Conservation (phyloP, 192 early-diverging fungal genomes). For the Obelidium mucronatum region DNA sequence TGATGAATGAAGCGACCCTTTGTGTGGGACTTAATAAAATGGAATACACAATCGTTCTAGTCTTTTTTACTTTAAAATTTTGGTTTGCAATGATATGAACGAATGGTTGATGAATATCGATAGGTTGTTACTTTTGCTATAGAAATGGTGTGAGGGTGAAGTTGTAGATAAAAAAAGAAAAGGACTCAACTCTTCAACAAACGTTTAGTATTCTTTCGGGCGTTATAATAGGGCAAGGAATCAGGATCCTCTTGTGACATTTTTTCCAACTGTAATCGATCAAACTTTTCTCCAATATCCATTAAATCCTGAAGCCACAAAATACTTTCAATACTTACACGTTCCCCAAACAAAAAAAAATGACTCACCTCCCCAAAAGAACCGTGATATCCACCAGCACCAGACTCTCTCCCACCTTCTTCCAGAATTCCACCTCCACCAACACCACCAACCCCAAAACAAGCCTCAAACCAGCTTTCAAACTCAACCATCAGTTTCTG, state of each 20-base stretch:
- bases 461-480: slow-evolving; percentile 61
- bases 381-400: slow-evolving; percentile 12
- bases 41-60: too few species aligned
- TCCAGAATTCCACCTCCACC: slow-evolving; percentile 29
- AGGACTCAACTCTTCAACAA: slow-evolving; percentile 35
- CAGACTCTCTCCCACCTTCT: slow-evolving; percentile 7
- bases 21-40: too few species aligned
- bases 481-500: slow-evolving; percentile 68
- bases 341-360: background rate
- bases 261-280: slow-evolving; percentile 61
- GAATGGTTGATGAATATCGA: background rate
- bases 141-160: background rate
- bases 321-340: background rate
- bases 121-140: background rate
- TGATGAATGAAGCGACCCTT: slow-evolving; percentile 15
- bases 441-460: slow-evolving; percentile 50
- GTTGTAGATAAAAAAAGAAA: background rate
- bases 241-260: slow-evolving; percentile 69
- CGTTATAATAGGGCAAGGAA: slow-evolving; percentile 64
- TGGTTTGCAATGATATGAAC: too few species aligned
- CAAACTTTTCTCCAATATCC: slow-evolving; percentile 71
- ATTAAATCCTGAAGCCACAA: slow-evolving; percentile 53
- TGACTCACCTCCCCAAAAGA: slow-evolving; percentile 5
- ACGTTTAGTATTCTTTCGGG: slow-evolving; percentile 58
- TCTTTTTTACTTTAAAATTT: background rate